Evolutionary conservation across 768 basidiomycete genomes (phyloP), one percentile per base, ranked within the genome.

Genomic region (Lactarius vividus): DNA sequence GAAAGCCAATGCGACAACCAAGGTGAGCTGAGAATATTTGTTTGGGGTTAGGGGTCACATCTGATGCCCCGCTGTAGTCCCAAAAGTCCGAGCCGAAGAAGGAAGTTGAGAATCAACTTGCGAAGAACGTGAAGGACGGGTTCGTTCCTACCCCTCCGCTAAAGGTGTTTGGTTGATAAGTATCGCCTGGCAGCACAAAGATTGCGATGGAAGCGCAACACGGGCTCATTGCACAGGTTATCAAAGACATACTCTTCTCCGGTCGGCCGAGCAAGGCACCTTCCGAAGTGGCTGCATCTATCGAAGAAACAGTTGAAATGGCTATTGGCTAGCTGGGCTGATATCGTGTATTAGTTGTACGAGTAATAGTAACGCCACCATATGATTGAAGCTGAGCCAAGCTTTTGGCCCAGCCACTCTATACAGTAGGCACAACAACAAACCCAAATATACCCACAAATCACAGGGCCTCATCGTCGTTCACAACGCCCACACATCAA

Each of bases 41-140:
- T 11, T 44, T 31, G n/a, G 35, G 39, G 46, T 28, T 40, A 9
- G 31, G 2, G 8, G 59, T 52, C 35, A 52, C 23, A n/a, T 33
- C 60, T 64, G 49, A 44, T 59, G 7, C 5, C 65, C 54, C 40
- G 40, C 23, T 20, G 31, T 18, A 39, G 61, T 56, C 62, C 37
- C 66, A 78, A 73, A 79, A 80, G 70, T 84, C 88, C 26, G 87
- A 88, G 61, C 87, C 88, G 82, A 91, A 92, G 80, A 94, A 90
- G 70, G 93, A 95, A 4, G 61, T 63, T 70, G 93, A 95, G 61
- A 94, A 88, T 63, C 87, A 91, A 68, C 80, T 98, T 29, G 83
- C 84, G 20, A 96, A 95, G 81, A 88, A 88, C n/a, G 91, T 96
- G 31, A 89, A 88, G 75, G 96, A 99, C 74, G 89, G 93, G 94